Percentiles rank a stretch among this genome's conserved stretches.
Evolutionary conservation across 2,329 filamentous ascomycete species (phyloP).

Genomic region (Sporothrix mexicana): DNA sequence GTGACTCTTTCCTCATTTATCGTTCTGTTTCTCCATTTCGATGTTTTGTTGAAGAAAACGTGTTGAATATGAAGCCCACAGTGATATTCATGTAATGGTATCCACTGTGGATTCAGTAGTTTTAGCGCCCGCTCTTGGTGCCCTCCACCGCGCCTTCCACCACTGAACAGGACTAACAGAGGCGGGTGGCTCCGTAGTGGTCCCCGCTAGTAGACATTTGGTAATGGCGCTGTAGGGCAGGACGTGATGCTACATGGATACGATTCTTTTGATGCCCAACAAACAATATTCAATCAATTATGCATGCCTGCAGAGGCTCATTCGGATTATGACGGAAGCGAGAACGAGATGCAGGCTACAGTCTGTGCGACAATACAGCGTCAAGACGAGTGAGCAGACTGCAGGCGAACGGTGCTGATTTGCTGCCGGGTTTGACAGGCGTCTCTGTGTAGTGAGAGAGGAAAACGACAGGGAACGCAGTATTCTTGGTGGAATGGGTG

Average conservation of each 20-base stretch:
- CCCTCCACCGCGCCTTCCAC: not conserved
- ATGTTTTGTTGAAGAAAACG: constrained; percentile 18
- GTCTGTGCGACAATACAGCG: not conserved
- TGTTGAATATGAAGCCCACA: not conserved
- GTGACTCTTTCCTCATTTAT: not conserved
- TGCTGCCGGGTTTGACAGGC: not conserved
- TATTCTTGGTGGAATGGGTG: not conserved
- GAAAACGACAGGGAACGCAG: not conserved
- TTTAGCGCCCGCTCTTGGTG: not conserved
- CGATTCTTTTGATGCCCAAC: no score
- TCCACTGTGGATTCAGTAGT: constrained; percentile 10
- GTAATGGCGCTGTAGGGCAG: not conserved
- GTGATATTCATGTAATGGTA: not conserved
- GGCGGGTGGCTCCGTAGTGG: not conserved
- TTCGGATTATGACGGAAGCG: not conserved
- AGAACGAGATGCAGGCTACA: not conserved
- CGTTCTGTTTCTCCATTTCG: not conserved
- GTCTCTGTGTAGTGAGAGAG: not conserved
- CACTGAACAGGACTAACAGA: not conserved
- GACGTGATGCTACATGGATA: not conserved
- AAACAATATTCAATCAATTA: not conserved
- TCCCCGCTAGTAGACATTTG: not conserved
- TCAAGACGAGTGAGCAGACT: not conserved
- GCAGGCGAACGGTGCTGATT: no score
- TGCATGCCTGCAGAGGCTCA: not conserved